Conservation (phyloP, 179 eudicot species). For the Camellia oleifera region DNA sequence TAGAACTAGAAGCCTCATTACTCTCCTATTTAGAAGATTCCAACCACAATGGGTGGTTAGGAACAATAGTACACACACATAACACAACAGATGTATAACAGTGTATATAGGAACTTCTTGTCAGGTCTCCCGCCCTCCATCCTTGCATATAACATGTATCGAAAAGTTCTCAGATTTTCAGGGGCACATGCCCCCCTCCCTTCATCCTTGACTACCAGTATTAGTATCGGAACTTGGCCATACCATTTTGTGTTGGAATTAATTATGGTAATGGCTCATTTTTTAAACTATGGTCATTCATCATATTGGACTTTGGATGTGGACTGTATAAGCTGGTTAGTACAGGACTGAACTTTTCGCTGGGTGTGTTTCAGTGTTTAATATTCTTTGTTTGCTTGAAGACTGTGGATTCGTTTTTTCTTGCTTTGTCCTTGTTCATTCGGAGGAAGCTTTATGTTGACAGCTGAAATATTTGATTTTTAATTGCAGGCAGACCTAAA, state of each 20-base stretch:
- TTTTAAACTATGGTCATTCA: not conserved
- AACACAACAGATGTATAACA: no score
- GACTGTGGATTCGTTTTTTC: not conserved
- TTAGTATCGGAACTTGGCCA: not conserved
- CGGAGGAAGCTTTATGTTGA: slow-evolving; percentile 5
- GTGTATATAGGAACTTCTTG: no score
- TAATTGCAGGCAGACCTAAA: slow-evolving; percentile 56
- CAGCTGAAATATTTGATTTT: not conserved
- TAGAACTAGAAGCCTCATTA: no score
- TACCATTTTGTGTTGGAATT: not conserved
- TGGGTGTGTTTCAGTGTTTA: not conserved
- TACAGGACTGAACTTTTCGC: not conserved
- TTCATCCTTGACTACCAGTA: no score
- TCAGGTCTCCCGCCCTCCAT: no score
- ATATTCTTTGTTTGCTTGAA: not conserved
- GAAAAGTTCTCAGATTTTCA: no score
- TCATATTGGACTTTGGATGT: not conserved
- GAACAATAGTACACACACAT: no score
- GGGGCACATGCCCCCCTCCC: no score
- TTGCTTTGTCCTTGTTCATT: not conserved
- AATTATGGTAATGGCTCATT: not conserved
- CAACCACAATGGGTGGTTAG: no score
- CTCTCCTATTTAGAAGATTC: no score
- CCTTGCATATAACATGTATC: no score
- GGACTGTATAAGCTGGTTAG: not conserved